Base-by-base conservation (phyloP, 169 alveolate species). In the Plasmodium falciparum region DNA sequence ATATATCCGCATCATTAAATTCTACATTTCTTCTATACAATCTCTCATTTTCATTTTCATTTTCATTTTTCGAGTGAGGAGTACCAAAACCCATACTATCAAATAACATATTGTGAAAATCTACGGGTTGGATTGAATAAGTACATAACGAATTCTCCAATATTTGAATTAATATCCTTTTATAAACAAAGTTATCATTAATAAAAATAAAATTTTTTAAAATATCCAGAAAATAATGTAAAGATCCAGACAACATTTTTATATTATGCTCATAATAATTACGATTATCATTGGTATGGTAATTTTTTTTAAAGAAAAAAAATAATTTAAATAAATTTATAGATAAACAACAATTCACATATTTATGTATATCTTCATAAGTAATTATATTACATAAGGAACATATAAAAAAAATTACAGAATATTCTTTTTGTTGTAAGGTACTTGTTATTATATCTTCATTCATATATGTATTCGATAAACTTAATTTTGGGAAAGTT, bases 401-500 rank as follows among this genome's bases (percentile, higher is more conserved):
- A 5, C 24, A 11, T 3, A 80, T 20, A 59, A 80, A 47, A 67
- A 80, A 80, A 17, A 80, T 52, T 7, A 69, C 9, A 4, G 90
- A 80, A 24, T 80, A 80, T 29, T 66, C 90, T 11, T 69, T 80
- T 63, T 80, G 90, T 43, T 67, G 70, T 9, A 80, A 62, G 1
- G 90, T 69, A 33, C 49, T 22, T 1, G 73, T 80, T 8, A 80
- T 73, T 4, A 80, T 80, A 63, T 80, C 90, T 3, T 49, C 20
- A 45, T 33, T 22, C 3, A 26, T n/a, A 56, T 33, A 3, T 5
- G 17, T 1, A 6, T 54, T 66, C 2, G 59, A 2, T 24, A 22
- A n/a, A 12, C 54, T 71, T 15, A 67, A 47, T 33, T 33, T 71
- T 4, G 83, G 43, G 3, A 62, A 67, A 0, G 85, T 52, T 20